Conservation (phyloP, 1,284 basidiomycete species). For the Athelia sp. region DNA sequence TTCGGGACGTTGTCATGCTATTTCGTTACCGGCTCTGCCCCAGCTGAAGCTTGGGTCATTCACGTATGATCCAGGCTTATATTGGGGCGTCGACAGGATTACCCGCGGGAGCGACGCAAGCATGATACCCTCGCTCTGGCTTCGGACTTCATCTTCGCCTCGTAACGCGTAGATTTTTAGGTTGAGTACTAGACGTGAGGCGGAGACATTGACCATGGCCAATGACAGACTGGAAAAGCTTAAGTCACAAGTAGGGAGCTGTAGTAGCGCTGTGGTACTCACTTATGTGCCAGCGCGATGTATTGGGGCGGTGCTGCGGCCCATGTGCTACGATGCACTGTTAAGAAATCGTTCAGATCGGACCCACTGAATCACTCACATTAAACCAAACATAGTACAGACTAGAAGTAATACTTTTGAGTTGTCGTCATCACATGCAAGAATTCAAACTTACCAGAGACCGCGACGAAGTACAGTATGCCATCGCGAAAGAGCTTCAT, state of each 20-base stretch:
- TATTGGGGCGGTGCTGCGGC: conserved; percentile 24
- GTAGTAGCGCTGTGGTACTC: conserved; percentile 4
- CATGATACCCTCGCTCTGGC: too few relatives aligned
- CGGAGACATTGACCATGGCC: conserved; percentile 9
- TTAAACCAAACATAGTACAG: conserved; percentile 16
- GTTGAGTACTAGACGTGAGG: conserved; percentile 8
- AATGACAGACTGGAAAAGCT: conserved; percentile 19
- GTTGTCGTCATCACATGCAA: conserved; percentile 4
- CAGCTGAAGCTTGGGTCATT: too few relatives aligned
- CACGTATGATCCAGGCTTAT: too few relatives aligned
- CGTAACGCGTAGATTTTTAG: conserved; percentile 1
- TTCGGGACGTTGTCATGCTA: too few relatives aligned
- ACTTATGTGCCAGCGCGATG: conserved; percentile 26
- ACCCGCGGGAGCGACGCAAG: too few relatives aligned
- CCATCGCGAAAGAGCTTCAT: conserved; percentile 17
- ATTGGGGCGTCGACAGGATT: too few relatives aligned
- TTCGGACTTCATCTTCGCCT: too few relatives aligned
- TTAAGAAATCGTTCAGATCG: background rate
- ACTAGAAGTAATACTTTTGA: conserved; percentile 11
- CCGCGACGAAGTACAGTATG: conserved; percentile 4
- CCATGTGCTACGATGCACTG: conserved; percentile 18
- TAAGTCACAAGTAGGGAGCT: background rate
- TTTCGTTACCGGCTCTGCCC: too few relatives aligned
- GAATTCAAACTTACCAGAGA: background rate
- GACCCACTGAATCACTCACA: conserved; percentile 10